phyloP scores from a whole-genome alignment of 2,329 filamentous ascomycete genomes.

The Uncinocarpus reesii region DNA sequence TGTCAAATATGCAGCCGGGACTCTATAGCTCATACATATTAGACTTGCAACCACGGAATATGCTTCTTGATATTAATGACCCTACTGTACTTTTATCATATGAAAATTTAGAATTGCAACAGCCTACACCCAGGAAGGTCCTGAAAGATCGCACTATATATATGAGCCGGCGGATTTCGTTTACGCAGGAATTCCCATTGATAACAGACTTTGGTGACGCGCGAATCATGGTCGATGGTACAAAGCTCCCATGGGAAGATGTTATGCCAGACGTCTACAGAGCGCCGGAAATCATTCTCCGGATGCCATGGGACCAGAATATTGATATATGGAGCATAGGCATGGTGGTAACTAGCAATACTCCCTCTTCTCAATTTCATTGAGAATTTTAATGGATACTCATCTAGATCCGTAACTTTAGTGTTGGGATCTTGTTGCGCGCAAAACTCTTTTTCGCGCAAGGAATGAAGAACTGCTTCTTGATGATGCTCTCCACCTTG shows the following conservation, averaged over 20 bases:
- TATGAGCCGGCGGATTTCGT: conserved; percentile 10
- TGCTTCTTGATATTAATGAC: conserved; percentile 14
- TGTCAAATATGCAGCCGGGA: background rate
- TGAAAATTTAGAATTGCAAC: conserved; percentile 14
- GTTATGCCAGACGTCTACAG: conserved; percentile 20
- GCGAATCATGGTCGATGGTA: background rate
- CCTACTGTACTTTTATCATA: conserved; percentile 9
- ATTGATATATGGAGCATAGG: conserved; percentile 23
- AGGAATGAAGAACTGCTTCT: conserved; percentile 1
- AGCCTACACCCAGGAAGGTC: conserved; percentile 12
- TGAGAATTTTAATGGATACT: background rate
- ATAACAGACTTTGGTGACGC: conserved; percentile 13
- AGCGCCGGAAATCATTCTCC: conserved; percentile 20
- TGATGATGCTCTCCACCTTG: conserved; percentile 17
- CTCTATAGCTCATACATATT: background rate
- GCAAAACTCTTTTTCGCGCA: conserved; percentile 1
- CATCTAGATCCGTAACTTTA: background rate
- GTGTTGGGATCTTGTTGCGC: conserved; percentile 12
- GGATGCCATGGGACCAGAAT: conserved; percentile 20
- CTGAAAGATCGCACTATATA: conserved; percentile 15
- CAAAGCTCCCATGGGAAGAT: conserved; percentile 10
- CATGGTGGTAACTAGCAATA: conserved; percentile 19
- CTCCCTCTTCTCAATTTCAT: background rate
- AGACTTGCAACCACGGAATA: conserved; percentile 12
- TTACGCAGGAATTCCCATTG: background rate